Conservation (phyloP, 2,329 filamentous ascomycete genomes). For the Hypoxylon sp. region DNA sequence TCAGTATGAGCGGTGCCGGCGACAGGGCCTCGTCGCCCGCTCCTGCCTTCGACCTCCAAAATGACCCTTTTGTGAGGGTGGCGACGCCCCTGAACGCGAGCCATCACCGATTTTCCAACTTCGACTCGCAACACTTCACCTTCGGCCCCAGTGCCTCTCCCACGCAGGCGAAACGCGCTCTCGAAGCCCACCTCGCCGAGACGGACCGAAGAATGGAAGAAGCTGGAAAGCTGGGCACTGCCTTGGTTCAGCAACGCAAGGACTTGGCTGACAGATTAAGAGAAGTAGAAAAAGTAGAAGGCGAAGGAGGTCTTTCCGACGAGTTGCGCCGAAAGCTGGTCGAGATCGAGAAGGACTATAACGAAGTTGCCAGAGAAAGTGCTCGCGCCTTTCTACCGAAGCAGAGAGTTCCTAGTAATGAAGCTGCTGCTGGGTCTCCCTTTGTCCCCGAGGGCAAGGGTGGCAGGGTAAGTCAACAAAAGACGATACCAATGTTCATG, state of each 20-base stretch:
- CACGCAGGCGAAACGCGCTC: constrained; percentile 83
- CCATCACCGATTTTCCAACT: constrained; percentile 79
- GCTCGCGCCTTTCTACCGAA: constrained; percentile 88
- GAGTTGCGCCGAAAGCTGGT: constrained; percentile 83
- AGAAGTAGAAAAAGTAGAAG: constrained; percentile 81
- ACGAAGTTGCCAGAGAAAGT: constrained; percentile 89
- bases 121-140: constrained; percentile 82
- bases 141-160: constrained; percentile 81
- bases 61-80: constrained; percentile 67
- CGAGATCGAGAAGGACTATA: constrained; percentile 93
- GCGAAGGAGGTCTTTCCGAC: constrained; percentile 79
- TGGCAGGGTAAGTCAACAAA: constrained; percentile 59
- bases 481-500: not conserved
- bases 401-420: constrained; percentile 78
- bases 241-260: constrained; percentile 85
- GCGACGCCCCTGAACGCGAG: constrained; percentile 52
- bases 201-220: constrained; percentile 92
- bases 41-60: constrained; percentile 42
- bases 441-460: constrained; percentile 61
- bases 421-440: constrained; percentile 61
- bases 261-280: constrained; percentile 82
- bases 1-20: constrained; percentile 52
- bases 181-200: constrained; percentile 91
- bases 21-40: constrained; percentile 52
- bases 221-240: constrained; percentile 83